Percentiles rank a stretch among this genome's conserved stretches.
phyloP scores from a whole-genome alignment of 768 basidiomycete genomes.

The Kwoniella newhampshirensis region DNA sequence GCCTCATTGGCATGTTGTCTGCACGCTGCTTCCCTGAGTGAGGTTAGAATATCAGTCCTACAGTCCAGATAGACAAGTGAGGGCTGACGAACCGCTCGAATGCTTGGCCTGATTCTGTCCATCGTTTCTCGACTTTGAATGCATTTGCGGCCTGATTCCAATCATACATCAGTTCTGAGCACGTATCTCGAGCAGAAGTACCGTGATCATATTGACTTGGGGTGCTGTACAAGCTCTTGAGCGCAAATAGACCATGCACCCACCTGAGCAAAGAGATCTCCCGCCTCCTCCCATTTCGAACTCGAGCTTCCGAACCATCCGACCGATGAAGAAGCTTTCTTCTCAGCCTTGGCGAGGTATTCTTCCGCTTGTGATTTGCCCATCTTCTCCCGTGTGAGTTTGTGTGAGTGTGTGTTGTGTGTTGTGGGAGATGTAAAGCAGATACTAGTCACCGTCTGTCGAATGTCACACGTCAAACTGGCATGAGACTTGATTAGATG shows the following conservation, averaged over 20 bases:
- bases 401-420: too few relatives aligned
- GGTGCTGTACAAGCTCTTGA: not conserved
- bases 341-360: constrained; percentile 83
- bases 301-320: constrained; percentile 81
- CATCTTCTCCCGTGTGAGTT: too few relatives aligned
- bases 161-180: constrained; percentile 44
- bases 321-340: constrained; percentile 75
- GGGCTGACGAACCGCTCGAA: constrained; percentile 60
- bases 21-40: constrained; percentile 85
- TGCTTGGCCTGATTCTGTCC: constrained; percentile 86
- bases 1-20: constrained; percentile 80
- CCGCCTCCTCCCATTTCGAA: constrained; percentile 89
- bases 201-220: too few relatives aligned
- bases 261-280: constrained; percentile 71
- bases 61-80: not conserved
- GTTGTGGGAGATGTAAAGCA: too few relatives aligned
- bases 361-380: constrained; percentile 71
- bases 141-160: constrained; percentile 89
- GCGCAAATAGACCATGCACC: not conserved
- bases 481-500: too few relatives aligned
- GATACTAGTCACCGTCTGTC: too few relatives aligned
- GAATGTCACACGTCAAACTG: too few relatives aligned
- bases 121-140: constrained; percentile 81
- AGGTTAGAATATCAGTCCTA: not conserved
- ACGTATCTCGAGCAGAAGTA: not conserved